phyloP scores from a whole-genome alignment of 257 asterid species.

The Solanum appendiculatum region DNA sequence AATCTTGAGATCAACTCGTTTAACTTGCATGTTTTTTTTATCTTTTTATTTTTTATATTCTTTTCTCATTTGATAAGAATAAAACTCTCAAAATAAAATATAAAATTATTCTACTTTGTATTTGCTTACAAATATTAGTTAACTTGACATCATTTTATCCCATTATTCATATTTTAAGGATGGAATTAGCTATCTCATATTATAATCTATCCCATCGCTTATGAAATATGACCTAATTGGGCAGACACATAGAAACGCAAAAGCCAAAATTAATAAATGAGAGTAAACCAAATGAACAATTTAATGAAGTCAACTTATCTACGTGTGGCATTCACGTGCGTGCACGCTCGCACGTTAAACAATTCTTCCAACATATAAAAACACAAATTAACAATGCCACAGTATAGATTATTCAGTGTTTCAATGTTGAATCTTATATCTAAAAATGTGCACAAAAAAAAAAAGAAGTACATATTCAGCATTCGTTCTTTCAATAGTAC shows the following conservation, averaged over 20 bases:
- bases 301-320: slow-evolving; percentile 36
- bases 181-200: not conserved
- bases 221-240: not conserved
- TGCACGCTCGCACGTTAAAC: slow-evolving; percentile 13
- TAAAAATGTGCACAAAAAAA: not conserved
- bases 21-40: not conserved
- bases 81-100: not conserved
- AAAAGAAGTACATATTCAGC: not conserved
- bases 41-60: too few relatives aligned
- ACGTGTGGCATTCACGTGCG: slow-evolving; percentile 22
- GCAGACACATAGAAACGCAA: not conserved
- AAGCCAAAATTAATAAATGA: not conserved
- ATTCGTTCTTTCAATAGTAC: not conserved
- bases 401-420: not conserved
- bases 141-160: not conserved
- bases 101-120: not conserved
- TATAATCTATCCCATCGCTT: too few relatives aligned
- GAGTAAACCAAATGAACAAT: not conserved
- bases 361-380: not conserved
- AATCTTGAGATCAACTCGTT: not conserved
- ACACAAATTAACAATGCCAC: not conserved
- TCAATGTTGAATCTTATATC: not conserved
- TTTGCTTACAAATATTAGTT: not conserved
- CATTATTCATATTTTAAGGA: not conserved
- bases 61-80: too few relatives aligned